These are phyloP conservation scores for Wickerhamomyces hampshirensis DNA, from an alignment of 805 yeast species.

Conservation along the genomic window DNA sequence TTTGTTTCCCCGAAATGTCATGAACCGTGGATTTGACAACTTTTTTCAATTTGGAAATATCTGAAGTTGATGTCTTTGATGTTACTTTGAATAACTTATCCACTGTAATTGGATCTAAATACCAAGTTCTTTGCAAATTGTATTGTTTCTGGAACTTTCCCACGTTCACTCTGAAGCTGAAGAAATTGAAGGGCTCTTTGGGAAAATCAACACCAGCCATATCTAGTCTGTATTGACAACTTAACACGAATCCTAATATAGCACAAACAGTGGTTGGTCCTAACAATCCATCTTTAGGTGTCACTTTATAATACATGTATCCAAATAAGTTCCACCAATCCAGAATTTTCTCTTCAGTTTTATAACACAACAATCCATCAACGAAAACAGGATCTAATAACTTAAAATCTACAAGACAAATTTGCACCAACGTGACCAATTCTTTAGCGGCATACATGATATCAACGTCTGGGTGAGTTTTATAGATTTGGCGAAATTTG, in stretches of 20 bases:
- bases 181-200: constrained; percentile 83
- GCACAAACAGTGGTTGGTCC: constrained; percentile 73
- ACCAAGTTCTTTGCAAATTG: constrained; percentile 44
- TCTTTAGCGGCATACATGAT: constrained; percentile 37
- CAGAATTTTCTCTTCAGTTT: constrained; percentile 64
- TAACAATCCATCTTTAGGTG: constrained; percentile 47
- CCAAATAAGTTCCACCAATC: constrained; percentile 86
- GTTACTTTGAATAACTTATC: constrained; percentile 43
- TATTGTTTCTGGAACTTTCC: constrained; percentile 74
- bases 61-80: constrained; percentile 38
- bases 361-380: constrained; percentile 81
- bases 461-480: constrained; percentile 39
- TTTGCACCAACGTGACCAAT: constrained; percentile 69
- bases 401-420: constrained; percentile 71
- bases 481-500: constrained; percentile 73
- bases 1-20: constrained; percentile 46
- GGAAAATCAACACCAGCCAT: constrained; percentile 55
- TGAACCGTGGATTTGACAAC: constrained; percentile 72
- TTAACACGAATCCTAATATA: constrained; percentile 68
- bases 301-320: constrained; percentile 32
- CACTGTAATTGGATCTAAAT: constrained; percentile 54
- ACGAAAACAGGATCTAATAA: constrained; percentile 62
- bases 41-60: constrained; percentile 49
- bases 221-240: constrained; percentile 61
- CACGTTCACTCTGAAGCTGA: constrained; percentile 60